A percentile compares a stretch with the other conserved stretches of the same genome.
Conservation (phyloP, 1,139 yeast species). For the Hyphopichia khmerensis region DNA sequence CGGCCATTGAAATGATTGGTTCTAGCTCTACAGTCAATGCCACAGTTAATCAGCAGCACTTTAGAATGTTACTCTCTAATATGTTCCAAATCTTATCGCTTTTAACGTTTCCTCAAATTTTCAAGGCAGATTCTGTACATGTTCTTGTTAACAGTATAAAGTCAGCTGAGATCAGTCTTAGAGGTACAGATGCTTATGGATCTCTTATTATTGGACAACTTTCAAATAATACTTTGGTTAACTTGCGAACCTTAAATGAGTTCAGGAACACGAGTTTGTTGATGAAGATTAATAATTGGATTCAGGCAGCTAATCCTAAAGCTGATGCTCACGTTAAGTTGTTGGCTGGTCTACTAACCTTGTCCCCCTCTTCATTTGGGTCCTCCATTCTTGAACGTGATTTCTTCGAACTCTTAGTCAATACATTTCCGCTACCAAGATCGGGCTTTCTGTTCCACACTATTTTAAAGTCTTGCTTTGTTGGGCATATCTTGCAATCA, state of each 20-base stretch:
- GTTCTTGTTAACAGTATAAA: conserved; percentile 57
- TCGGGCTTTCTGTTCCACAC: conserved; percentile 39
- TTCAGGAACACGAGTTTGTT: conserved; percentile 36
- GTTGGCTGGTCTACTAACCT: conserved; percentile 34
- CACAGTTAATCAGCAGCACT: conserved; percentile 22
- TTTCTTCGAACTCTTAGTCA: conserved; percentile 52
- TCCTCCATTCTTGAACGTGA: conserved; percentile 43
- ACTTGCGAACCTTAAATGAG: conserved; percentile 55
- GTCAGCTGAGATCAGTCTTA: conserved; percentile 62
- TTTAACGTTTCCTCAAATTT: conserved; percentile 40
- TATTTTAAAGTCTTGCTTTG: conserved; percentile 41
- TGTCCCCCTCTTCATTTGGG: conserved; percentile 27
- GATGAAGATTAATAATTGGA: conserved; percentile 33
- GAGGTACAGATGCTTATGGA: conserved; percentile 49
- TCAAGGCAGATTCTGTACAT: conserved; percentile 34
- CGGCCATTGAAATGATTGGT: conserved; percentile 28
- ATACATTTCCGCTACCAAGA: conserved; percentile 43
- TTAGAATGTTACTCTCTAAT: conserved; percentile 29
- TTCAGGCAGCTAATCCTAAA: conserved; percentile 22
- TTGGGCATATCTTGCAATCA: conserved; percentile 38
- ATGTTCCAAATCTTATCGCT: conserved; percentile 37
- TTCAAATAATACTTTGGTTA: conserved; percentile 57
- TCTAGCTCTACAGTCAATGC: conserved; percentile 8
- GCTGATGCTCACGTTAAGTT: conserved; percentile 32
- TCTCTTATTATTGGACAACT: conserved; percentile 55